Percentiles rank a stretch among this genome's conserved stretches.
phyloP scores from a whole-genome alignment of 2,329 filamentous ascomycete genomes.

The Trichoderma gracile region DNA sequence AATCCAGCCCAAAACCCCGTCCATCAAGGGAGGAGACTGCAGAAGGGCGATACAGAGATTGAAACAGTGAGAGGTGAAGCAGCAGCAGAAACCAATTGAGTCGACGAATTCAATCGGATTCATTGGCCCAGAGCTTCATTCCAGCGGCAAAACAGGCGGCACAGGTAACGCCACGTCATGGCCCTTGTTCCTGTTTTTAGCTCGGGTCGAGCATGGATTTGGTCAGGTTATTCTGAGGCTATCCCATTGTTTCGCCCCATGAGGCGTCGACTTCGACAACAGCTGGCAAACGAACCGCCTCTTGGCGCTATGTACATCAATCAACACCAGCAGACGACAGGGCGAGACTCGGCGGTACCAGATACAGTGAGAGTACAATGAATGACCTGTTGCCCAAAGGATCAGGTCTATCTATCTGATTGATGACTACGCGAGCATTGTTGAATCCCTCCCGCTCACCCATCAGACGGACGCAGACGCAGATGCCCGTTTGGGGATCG shows the following conservation, averaged over 20 bases:
- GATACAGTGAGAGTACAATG: neutral
- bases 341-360: neutral
- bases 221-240: neutral
- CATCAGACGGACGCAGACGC: neutral
- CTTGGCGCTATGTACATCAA: no score
- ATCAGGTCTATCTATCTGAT: slow-evolving; percentile 7
- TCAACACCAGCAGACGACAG: neutral
- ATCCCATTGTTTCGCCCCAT: neutral
- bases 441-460: neutral
- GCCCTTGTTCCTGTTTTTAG: slow-evolving; percentile 16
- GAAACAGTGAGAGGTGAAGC: neutral
- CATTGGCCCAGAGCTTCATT: slow-evolving; percentile 5
- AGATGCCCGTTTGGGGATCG: no score
- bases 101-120: neutral
- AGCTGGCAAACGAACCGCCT: neutral
- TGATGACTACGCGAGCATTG: neutral
- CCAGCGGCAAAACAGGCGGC: slow-evolving; percentile 6
- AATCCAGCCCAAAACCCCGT: no score
- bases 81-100: no score
- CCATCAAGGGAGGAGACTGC: no score
- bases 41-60: no score
- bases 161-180: slow-evolving; percentile 9
- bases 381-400: neutral
- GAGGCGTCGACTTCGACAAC: neutral
- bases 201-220: neutral